Base-by-base conservation (phyloP, 2,329 filamentous ascomycete genomes). In the Ascochyta lentis region DNA sequence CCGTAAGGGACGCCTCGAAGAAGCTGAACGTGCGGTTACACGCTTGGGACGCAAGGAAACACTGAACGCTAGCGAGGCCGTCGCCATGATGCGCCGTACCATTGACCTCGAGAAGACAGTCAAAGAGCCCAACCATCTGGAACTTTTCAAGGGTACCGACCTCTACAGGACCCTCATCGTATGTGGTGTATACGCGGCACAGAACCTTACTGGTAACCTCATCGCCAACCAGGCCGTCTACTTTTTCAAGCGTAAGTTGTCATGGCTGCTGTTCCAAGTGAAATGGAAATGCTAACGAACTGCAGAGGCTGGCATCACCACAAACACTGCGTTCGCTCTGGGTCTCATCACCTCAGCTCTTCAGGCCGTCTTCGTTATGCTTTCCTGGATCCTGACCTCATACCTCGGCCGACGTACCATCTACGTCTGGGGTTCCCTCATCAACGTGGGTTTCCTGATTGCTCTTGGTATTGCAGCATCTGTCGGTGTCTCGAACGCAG, bases 301-400 rank as follows among this genome's bases (percentile, higher is more conserved):
- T 22, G 55, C 71, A 86, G 84, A 88, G 80, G 87, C 87, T 50
- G 85, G 86, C 49, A 82, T 89, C 63, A 54, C 56, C 1, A 73
- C 70, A 4, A 76, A 86, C 63, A 80, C 77, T 26, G 82, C 86
- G 4, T 89, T 89, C 67, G 82, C 81, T 34, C 78, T 89, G 15
- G 84, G 84, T 72, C 81, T 89, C 26, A 88, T 88, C 72, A 88
- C 83, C 47, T 88, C 86, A 0, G 83, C 80, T 44, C 84, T 89
- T 2, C 84, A 87, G 69, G 78, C 74, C 73, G 73, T 89, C 69
- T 80, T 86, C 57, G 84, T 87, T 71, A 87, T 87, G 81, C 77
- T 86, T 38, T 89, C 86, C 54, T 89, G 87, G 87, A 75, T 88
- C 52, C 81, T 89, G 45, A 89, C 84, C 13, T 81, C 83, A 1